Percentiles rank a stretch among this genome's conserved stretches.
Conservation (phyloP, 768 basidiomycete genomes). For the Rhizopogon vesiculosus region DNA sequence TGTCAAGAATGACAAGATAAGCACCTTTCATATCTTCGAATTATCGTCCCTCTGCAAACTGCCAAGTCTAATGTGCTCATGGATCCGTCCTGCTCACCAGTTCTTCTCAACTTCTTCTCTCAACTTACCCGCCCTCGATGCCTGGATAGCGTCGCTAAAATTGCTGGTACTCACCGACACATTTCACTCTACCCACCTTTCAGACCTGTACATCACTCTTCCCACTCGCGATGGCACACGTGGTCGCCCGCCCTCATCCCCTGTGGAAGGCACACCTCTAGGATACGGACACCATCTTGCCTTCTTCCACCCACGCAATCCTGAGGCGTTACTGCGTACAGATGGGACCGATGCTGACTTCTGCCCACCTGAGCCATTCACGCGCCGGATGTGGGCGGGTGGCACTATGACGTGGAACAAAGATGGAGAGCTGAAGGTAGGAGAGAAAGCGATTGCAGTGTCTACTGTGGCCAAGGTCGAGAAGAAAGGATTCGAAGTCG, state of each 20-base stretch:
- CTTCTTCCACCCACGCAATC: conserved; percentile 67
- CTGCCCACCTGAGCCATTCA: conserved; percentile 69
- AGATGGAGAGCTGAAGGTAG: conserved; percentile 45
- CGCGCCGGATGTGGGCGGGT: conserved; percentile 79
- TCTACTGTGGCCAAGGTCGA: conserved; percentile 46
- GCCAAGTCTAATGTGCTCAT: not conserved
- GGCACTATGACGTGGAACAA: conserved; percentile 62
- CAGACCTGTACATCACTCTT: conserved; percentile 64
- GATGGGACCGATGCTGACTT: conserved; percentile 74
- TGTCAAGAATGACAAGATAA: too few relatives aligned
- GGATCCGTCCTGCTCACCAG: conserved; percentile 1
- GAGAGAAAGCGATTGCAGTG: conserved; percentile 43
- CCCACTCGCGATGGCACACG: conserved; percentile 64
- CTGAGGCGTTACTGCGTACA: conserved; percentile 48
- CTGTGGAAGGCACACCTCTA: conserved; percentile 37
- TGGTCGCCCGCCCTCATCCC: conserved; percentile 25
- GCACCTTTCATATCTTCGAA: not conserved
- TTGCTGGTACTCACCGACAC: conserved; percentile 43
- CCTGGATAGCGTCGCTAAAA: conserved; percentile 50
- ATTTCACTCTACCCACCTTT: conserved; percentile 50
- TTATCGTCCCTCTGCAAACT: too few relatives aligned
- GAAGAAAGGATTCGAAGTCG: conserved; percentile 58
- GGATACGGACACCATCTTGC: conserved; percentile 65
- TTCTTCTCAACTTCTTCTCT: conserved; percentile 10
- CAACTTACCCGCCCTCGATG: conserved; percentile 34